Base-by-base conservation (phyloP, 1,284 basidiomycete genomes). In the Heterobasidion irregulare region DNA sequence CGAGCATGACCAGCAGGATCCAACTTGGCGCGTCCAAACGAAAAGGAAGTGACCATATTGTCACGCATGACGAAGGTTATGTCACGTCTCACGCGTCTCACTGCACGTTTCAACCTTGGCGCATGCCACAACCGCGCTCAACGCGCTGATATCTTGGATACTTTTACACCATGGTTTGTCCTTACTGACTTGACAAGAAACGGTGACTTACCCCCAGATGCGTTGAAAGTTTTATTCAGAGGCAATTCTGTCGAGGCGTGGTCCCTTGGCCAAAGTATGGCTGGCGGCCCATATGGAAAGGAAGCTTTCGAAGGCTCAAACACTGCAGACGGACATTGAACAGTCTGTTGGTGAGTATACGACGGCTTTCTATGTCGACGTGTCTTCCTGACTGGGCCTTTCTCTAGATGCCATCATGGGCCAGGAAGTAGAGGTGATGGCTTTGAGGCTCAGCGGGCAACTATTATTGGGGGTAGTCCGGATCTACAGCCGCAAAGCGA, bases 261-360 rank as follows among this genome's bases (percentile, higher is more conserved):
- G 96, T 51, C 92, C 95, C 8, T 78, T 99, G 41, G 95, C 93
- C 47, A 93, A 90, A 73, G 93, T 99, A 76, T 99, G 96, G 96
- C 86, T 98, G 53, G 96, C 96, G 26, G 96, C 97, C 1, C 96
- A 98, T 77, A 95, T 96, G 85, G 94, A 98, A 72, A 85, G 94
- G 65, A 98, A 98, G 76, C 84, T 99, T 64, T 94, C 92, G 66
- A 99, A 99, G 72, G 86, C 89, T 35, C 92, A 96, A 68, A 92
- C 95, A 0, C 75, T 98, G 1, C 90, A 94, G 66, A 94, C 95
- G 0, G 92, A 96, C 70, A 96, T 99, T 56, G 92, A 89, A 58
- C 86, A 97, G 69, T 92, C 91, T 57, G 92, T 94, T 64, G 91
- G 93, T 92, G 62, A 65, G 89, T 76, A 44, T 19, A 15, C 2